These are phyloP conservation scores for Zygosaccharomyces sapae DNA, from an alignment of 1,139 yeast species.

Conservation along the genomic window DNA sequence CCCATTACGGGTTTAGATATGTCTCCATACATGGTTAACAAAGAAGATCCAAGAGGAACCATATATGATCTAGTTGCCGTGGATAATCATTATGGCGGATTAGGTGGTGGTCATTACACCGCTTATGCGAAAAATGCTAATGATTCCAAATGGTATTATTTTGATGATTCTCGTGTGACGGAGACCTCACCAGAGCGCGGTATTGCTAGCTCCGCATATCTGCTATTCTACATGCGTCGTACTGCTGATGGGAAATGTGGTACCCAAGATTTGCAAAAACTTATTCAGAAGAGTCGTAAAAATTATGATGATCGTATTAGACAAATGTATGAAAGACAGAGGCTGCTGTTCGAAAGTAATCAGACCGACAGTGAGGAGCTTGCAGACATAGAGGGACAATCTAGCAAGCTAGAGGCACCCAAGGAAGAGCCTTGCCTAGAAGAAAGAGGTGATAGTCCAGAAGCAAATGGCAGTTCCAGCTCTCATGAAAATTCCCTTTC, in stretches of 20 bases:
- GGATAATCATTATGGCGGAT: slow-evolving; percentile 92
- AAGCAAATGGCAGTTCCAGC: slow-evolving; percentile 2
- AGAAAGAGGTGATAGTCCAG: slow-evolving; percentile 10
- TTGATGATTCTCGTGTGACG: slow-evolving; percentile 77
- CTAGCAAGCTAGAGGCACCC: slow-evolving; percentile 7
- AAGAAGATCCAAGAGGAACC: slow-evolving; percentile 38
- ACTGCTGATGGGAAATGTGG: slow-evolving; percentile 27
- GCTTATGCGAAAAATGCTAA: slow-evolving; percentile 78
- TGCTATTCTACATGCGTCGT: slow-evolving; percentile 74
- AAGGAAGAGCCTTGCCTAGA: slow-evolving; percentile 13
- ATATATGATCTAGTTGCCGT: slow-evolving; percentile 87
- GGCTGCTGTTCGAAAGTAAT: slow-evolving; percentile 24
- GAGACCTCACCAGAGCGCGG: slow-evolving; percentile 56
- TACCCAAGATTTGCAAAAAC: slow-evolving; percentile 30
- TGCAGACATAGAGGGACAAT: slow-evolving; percentile 14
- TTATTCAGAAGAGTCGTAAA: slow-evolving; percentile 36
- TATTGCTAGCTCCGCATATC: slow-evolving; percentile 77
- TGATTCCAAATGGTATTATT: slow-evolving; percentile 83
- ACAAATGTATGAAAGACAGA: slow-evolving; percentile 23
- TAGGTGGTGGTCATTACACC: slow-evolving; percentile 98
- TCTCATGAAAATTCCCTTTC: slow-evolving; percentile 8
- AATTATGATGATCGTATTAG: slow-evolving; percentile 27
- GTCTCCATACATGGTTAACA: slow-evolving; percentile 48
- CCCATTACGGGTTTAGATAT: slow-evolving; percentile 83
- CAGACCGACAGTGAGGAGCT: slow-evolving; percentile 31